phyloP scores from a whole-genome alignment of 805 yeast species.

The Lachancea mirantina region DNA sequence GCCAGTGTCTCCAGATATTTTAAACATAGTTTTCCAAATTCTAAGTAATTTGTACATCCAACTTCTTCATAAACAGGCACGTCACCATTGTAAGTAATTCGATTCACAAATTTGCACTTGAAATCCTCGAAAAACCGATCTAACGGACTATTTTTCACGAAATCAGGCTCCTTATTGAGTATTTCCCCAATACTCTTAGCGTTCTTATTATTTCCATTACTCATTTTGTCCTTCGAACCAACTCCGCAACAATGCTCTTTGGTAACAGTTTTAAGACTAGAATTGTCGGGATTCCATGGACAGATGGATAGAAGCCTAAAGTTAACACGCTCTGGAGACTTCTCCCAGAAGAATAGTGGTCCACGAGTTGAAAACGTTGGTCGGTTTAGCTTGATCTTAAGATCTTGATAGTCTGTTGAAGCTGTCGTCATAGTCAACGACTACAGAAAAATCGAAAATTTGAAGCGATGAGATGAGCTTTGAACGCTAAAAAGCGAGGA shows the following conservation, averaged over 20 bases:
- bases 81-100: conserved; percentile 6
- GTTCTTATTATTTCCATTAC: too few species aligned
- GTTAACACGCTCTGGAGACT: too few species aligned
- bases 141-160: conserved; percentile 26
- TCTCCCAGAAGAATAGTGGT: too few species aligned
- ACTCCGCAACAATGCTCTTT: neutral
- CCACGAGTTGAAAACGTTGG: too few species aligned
- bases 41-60: conserved; percentile 12
- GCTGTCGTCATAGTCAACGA: neutral
- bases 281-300: too few species aligned
- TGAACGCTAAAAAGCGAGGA: too few species aligned
- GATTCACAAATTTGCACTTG: conserved; percentile 13
- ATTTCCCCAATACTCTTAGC: conserved; percentile 9
- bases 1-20: conserved; percentile 12
- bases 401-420: too few species aligned
- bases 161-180: conserved; percentile 26
- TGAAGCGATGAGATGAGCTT: too few species aligned
- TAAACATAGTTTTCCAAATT: conserved; percentile 17
- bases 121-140: conserved; percentile 27
- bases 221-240: too few species aligned
- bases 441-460: neutral
- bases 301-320: too few species aligned
- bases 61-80: conserved; percentile 12
- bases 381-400: too few species aligned
- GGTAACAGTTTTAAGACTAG: too few species aligned